A percentile compares a stretch with the other conserved stretches of the same genome.
Conservation (phyloP, 257 asterid genomes). For the Plantago elongata region DNA sequence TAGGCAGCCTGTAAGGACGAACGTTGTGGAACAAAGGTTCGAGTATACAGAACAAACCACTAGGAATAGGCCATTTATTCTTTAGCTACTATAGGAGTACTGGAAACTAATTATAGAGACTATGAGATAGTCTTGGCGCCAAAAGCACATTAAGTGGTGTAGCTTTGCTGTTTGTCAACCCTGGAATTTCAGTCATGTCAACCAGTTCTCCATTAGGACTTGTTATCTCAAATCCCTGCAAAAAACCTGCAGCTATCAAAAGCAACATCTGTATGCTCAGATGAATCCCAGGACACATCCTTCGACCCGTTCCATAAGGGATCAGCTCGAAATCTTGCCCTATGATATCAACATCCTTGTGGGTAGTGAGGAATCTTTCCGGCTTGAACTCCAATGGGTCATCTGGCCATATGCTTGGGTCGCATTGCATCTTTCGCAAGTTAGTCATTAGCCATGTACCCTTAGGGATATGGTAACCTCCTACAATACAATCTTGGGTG, state of each 20-base stretch:
- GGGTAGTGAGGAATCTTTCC: constrained; percentile 7
- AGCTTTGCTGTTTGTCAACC: constrained; percentile 11
- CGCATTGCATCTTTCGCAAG: constrained; percentile 12
- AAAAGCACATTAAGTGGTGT: constrained; percentile 13
- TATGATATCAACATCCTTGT: background rate
- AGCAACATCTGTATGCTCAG: constrained; percentile 5
- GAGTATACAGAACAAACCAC: too few species aligned
- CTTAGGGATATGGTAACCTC: constrained; percentile 14
- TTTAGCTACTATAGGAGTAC: background rate
- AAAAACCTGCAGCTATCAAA: constrained; percentile 6
- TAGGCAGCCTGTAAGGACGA: too few species aligned
- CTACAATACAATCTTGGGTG: constrained; percentile 9
- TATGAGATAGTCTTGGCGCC: constrained; percentile 6
- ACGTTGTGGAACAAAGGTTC: too few species aligned
- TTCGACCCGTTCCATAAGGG: constrained; percentile 5
- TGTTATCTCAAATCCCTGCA: constrained; percentile 9
- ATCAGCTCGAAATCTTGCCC: constrained; percentile 16
- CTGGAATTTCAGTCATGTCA: constrained; percentile 16
- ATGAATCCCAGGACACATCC: constrained; percentile 9
- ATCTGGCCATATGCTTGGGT: constrained; percentile 8
- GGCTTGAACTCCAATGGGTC: constrained; percentile 9
- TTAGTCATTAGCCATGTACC: constrained; percentile 16
- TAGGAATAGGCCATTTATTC: too few species aligned
- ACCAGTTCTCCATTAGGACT: constrained; percentile 1
- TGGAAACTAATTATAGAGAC: constrained; percentile 1